Evolutionary conservation across 148 eudicot species (phyloP), one percentile per base, ranked within the genome.

Genomic region (Persicaria maculosa): DNA sequence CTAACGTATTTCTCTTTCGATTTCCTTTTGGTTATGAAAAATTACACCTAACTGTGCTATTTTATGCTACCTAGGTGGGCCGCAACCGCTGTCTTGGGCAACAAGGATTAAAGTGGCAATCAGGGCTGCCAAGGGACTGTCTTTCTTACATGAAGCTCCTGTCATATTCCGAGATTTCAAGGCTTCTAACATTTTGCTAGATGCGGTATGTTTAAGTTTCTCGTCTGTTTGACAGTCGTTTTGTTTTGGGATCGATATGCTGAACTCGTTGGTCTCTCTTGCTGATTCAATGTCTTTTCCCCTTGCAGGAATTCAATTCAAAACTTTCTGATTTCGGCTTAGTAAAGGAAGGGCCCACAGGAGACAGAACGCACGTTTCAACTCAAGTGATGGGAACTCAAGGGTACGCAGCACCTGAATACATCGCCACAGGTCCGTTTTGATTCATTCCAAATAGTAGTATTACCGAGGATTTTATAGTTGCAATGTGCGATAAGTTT

Each of bases 301-400:
- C 25, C 52, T 31, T 82, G 68, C 79, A 89, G 93, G 90, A 86
- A 64, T 89, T 85, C 71, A 85, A 86, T 74, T 87, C 90, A 0
- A 90, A 90, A 71, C 82, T 88, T 17, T 90, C 90, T 5, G 95
- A 90, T 80, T 90, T 90, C 72, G 92, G 92, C 9, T 80, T 90
- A 77, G 95, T 91, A 16, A 90, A 86, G 77, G 95, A 81, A 2
- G 95, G 95, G 50, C 95, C 95, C 0, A 86, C 92, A 4, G 92
- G 90, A 36, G 92, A 88, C 68, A 82, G 80, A 79, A 87, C 93
- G 54, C 93, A 89, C 68, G 93, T 88, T 69, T 88, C 95, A 22
- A 88, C 95, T 73, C 90, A 81, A 81, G 95, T 90, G 50, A 82
- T 90, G 91, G 95, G 92, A 50, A 88, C 90, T 76, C 86, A 85